phyloP scores from a whole-genome alignment of 768 basidiomycete species.

The Mycena chlorophos region DNA sequence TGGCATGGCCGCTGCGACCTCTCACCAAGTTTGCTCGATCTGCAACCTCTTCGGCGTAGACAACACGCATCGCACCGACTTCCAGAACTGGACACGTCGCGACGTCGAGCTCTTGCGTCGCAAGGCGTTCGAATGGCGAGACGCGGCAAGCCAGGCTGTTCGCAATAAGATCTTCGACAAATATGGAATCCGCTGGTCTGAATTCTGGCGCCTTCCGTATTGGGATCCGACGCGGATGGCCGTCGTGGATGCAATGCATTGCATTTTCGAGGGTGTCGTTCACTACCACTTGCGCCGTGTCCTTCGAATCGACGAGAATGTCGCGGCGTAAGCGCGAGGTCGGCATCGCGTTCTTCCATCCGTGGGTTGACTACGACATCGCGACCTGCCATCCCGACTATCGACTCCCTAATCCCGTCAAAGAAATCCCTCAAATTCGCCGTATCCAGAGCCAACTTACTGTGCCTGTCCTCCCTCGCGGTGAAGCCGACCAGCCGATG shows the following conservation, averaged over 20 bases:
- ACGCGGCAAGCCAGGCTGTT: neutral
- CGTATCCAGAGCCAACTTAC: neutral
- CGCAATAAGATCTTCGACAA: conserved; percentile 15
- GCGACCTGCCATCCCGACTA: conserved; percentile 1
- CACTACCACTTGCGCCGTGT: conserved; percentile 14
- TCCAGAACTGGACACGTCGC: conserved; percentile 3
- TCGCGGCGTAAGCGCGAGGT: neutral
- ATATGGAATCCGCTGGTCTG: conserved; percentile 24
- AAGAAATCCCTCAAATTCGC: neutral
- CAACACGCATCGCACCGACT: conserved; percentile 1
- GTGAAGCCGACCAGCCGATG: neutral
- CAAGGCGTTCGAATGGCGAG: conserved; percentile 6
- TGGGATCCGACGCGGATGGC: conserved; percentile 25
- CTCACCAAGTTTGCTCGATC: conserved; percentile 25
- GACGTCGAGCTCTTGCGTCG: conserved; percentile 2
- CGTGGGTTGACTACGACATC: neutral
- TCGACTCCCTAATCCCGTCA: no score
- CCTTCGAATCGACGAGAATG: conserved; percentile 6
- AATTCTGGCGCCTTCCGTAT: conserved; percentile 28
- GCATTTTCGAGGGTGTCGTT: conserved; percentile 23
- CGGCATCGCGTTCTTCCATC: neutral
- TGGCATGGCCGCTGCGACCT: conserved; percentile 14
- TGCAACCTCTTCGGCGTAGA: conserved; percentile 20
- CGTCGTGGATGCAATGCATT: conserved; percentile 33
- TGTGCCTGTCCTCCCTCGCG: neutral